Evolutionary conservation across 176 grass and related monocot genomes (phyloP).

Genomic region (Thinopyrum elongatum): DNA sequence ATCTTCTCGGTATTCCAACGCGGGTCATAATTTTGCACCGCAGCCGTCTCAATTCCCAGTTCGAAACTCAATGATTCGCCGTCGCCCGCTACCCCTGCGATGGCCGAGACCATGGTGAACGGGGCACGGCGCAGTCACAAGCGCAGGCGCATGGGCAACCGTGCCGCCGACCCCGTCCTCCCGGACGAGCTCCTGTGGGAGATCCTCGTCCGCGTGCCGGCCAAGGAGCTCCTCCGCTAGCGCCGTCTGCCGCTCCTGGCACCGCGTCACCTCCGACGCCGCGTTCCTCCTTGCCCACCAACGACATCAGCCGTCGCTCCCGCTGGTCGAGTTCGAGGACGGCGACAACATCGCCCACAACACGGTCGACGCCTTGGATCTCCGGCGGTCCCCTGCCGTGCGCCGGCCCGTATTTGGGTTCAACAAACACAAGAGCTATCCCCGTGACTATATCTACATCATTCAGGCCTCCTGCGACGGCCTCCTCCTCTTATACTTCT

Average conservation of each 20-base stretch:
- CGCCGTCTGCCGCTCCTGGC: background rate
- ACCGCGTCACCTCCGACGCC: background rate
- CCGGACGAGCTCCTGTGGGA: too few species aligned
- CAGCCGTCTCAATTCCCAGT: too few species aligned
- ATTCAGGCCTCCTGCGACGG: slow-evolving; percentile 22
- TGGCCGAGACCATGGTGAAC: too few species aligned
- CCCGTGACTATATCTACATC: background rate
- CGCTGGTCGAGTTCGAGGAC: background rate
- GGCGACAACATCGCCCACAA: too few species aligned
- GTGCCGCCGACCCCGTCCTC: too few species aligned
- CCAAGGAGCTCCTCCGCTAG: background rate
- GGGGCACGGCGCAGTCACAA: too few species aligned
- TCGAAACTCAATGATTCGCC: too few species aligned
- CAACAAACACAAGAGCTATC: background rate
- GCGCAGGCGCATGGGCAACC: too few species aligned
- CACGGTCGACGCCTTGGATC: background rate
- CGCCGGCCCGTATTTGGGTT: background rate
- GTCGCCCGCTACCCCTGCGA: too few species aligned
- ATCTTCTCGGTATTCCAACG: too few species aligned
- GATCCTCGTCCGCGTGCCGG: background rate
- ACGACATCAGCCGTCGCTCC: background rate
- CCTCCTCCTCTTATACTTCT: background rate
- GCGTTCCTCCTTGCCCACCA: background rate
- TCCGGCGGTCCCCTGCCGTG: background rate
- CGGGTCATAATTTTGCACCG: too few species aligned